A percentile compares a stretch with the other conserved stretches of the same genome.
These are phyloP conservation scores for Macroventuria anomochaeta DNA, from an alignment of 2,329 filamentous ascomycete genomes.

Conservation along the genomic window DNA sequence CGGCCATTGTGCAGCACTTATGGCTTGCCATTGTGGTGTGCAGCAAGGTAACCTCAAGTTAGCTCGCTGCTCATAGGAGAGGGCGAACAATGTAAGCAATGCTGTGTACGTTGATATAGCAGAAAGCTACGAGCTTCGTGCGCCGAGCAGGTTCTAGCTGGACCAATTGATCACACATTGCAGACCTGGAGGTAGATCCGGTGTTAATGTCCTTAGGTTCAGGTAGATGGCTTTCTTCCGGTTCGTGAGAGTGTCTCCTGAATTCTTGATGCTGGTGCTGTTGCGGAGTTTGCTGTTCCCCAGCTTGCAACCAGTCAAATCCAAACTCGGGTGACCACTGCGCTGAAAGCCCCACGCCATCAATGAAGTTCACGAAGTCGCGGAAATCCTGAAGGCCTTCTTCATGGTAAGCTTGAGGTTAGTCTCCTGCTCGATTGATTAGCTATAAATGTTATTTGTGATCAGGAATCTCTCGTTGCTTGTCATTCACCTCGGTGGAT, in stretches of 20 bases:
- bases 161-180: slow-evolving; percentile 41
- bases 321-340: slow-evolving; percentile 43
- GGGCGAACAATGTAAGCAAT: slow-evolving; percentile 43
- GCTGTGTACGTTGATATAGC: slow-evolving; percentile 43
- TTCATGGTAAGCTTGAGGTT: slow-evolving; percentile 26
- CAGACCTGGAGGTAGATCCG: slow-evolving; percentile 27
- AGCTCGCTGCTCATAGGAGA: slow-evolving; percentile 38
- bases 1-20: slow-evolving; percentile 36
- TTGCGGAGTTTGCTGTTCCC: slow-evolving; percentile 22
- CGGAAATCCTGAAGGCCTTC: slow-evolving; percentile 41
- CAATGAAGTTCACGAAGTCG: slow-evolving; percentile 44
- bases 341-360: slow-evolving; percentile 40
- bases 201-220: slow-evolving; percentile 38
- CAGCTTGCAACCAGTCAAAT: slow-evolving; percentile 36
- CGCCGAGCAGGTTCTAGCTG: slow-evolving; percentile 38
- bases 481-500: slow-evolving; percentile 20
- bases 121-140: slow-evolving; percentile 42
- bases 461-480: neutral
- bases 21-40: slow-evolving; percentile 36
- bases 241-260: slow-evolving; percentile 27
- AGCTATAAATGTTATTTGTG: neutral
- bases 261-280: slow-evolving; percentile 23
- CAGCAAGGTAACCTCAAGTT: slow-evolving; percentile 35
- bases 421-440: neutral
- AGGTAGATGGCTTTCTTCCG: slow-evolving; percentile 22